Evolutionary conservation across 345 rosid genomes (phyloP), one percentile per base, ranked within the genome.

Genomic region (Rubroshorea leprosula): DNA sequence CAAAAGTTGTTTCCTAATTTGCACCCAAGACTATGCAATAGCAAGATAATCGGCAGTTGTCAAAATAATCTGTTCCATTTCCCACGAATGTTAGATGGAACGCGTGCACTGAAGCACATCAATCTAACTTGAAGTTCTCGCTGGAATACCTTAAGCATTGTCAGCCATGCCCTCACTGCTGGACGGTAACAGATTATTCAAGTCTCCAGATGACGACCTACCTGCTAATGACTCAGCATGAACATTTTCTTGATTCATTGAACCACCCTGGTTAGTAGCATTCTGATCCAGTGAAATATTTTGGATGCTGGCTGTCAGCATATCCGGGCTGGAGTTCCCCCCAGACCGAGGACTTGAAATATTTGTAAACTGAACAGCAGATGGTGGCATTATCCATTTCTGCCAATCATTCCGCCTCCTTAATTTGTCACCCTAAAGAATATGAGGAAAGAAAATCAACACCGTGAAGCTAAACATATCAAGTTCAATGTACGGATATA

Each of bases 371-470:
- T 75, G 76, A 55, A n/a, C n/a, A n/a, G 63, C 59, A 13, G 70
- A 23, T 43, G 68, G 54, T 23, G 80, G 83, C 76, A 83, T 61
- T 48, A 83, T 41, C 86, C 90, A 90, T 9, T 60, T 61, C 69
- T 53, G 65, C 98, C 98, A 85, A 25, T 81, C 86, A 38, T 66
- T 52, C 23, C 83, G 78, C 73, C 67, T 85, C 76, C 98, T 83
- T 24, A 91, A 68, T 51, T 71, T 67, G 54, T 91, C 95, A 51
- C 92, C 96, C 98, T 88, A 65, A 31, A 63, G 7, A 66, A 29
- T 6, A 49, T 14, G 66, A 61, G 45, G 17, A 39, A 20, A 49
- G 57, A 5, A 35, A 43, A 29, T 46, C 52, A 5, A 31, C 47
- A 6, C 13, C 39, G 41, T 10, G 35, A 52, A 23, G 48, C 49